Conservation (phyloP, 371 early-diverging fungal genomes). For the Choanephora cucurbitarum region DNA sequence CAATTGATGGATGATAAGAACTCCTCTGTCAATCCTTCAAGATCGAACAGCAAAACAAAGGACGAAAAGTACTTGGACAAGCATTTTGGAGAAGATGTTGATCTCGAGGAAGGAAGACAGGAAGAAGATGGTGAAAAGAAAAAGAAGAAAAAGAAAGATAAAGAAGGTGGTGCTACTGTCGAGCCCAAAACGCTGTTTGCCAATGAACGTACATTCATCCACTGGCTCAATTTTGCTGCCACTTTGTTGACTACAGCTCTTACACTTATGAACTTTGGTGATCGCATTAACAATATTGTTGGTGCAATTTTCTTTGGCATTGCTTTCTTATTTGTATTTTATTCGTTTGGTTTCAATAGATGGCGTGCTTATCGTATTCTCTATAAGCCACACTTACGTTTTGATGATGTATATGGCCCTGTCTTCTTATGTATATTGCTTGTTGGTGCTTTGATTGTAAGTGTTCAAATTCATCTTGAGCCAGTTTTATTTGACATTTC, state of each 20-base stretch:
- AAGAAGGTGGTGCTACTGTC: constrained; percentile 11
- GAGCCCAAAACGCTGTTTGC: constrained; percentile 98
- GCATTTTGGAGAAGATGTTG: constrained; percentile 1
- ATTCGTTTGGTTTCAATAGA: constrained; percentile 82
- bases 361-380: constrained; percentile 75
- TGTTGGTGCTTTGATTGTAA: constrained; percentile 76
- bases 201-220: constrained; percentile 95
- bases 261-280: constrained; percentile 79
- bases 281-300: constrained; percentile 55
- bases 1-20: neutral
- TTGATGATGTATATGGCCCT: constrained; percentile 71
- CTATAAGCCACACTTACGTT: constrained; percentile 54
- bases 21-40: neutral
- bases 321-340: constrained; percentile 70
- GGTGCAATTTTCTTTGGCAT: constrained; percentile 77
- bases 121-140: constrained; percentile 25
- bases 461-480: constrained; percentile 51
- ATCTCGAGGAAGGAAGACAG: neutral
- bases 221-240: constrained; percentile 73
- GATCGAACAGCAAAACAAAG: neutral
- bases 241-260: constrained; percentile 64
- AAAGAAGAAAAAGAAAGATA: constrained; percentile 17
- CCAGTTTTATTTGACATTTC: constrained; percentile 11
- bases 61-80: neutral
- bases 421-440: constrained; percentile 81